Evolutionary conservation across 306 rosid species (phyloP).

Genomic region (Echinosophora koreensis): DNA sequence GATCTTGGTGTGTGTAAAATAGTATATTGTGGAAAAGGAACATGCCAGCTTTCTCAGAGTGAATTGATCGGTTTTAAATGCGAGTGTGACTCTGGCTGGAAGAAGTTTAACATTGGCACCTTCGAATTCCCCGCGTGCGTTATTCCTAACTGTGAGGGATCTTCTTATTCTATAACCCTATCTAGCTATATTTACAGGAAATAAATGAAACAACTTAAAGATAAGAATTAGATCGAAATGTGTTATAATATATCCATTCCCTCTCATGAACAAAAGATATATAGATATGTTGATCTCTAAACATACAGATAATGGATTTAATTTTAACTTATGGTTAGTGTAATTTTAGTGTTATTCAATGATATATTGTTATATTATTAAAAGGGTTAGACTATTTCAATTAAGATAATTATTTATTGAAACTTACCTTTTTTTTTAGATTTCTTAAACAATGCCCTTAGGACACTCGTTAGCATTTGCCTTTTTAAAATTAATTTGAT

Average conservation of each 20-base stretch:
- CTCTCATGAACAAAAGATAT: background rate
- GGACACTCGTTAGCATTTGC: too few relatives aligned
- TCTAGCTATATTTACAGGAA: background rate
- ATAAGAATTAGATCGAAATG: too few relatives aligned
- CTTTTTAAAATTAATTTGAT: too few relatives aligned
- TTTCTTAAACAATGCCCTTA: too few relatives aligned
- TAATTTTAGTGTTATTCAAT: too few relatives aligned
- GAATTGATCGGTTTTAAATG: slow-evolving; percentile 14
- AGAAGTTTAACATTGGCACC: background rate
- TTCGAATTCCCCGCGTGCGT: slow-evolving; percentile 37
- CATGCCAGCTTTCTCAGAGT: slow-evolving; percentile 9
- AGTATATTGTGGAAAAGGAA: slow-evolving; percentile 52
- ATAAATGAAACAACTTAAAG: background rate
- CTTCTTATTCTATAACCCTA: background rate
- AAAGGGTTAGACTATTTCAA: too few relatives aligned
- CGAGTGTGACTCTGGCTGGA: slow-evolving; percentile 57
- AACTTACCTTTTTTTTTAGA: too few relatives aligned
- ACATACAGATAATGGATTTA: too few relatives aligned
- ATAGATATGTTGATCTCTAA: background rate
- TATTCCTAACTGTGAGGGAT: slow-evolving; percentile 52
- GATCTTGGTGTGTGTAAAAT: slow-evolving; percentile 11
- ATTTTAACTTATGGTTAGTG: too few relatives aligned
- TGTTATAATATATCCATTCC: background rate
- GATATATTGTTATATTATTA: too few relatives aligned
- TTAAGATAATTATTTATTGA: too few relatives aligned